Percentiles rank a stretch among this genome's conserved stretches.
Evolutionary conservation across 2,329 filamentous ascomycete species (phyloP).

Genomic region (Byssothecium circinans): DNA sequence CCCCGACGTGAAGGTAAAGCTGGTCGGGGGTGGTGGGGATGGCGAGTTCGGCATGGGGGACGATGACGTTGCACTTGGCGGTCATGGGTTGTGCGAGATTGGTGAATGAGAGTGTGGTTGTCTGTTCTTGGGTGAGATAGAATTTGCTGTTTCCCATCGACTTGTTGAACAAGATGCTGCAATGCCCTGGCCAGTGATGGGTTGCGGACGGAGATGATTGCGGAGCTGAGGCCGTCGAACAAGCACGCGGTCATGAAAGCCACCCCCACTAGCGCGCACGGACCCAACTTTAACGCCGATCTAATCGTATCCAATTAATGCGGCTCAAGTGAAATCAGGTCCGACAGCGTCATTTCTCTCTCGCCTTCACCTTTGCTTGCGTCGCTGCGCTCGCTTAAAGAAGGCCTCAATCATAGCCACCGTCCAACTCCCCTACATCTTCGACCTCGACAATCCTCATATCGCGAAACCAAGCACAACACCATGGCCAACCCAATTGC

Average conservation of each 20-base stretch:
- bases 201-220: too few relatives aligned
- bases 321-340: background rate
- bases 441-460: background rate
- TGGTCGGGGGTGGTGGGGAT: conserved; percentile 28
- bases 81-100: conserved; percentile 9
- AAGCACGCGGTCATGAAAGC: background rate
- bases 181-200: too few relatives aligned
- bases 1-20: conserved; percentile 40
- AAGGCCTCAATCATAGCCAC: too few relatives aligned
- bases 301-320: conserved; percentile 1
- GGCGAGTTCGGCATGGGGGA: conserved; percentile 26
- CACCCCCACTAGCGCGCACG: background rate
- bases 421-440: background rate
- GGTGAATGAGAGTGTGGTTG: background rate
- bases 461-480: conserved; percentile 3
- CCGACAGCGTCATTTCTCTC: background rate
- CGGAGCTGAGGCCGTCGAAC: background rate
- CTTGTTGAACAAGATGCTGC: too few relatives aligned
- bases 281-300: background rate
- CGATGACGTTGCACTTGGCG: conserved; percentile 24
- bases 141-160: background rate
- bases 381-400: too few relatives aligned
- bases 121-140: too few relatives aligned
- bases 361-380: conserved; percentile 5
- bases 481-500: conserved; percentile 23